These are phyloP conservation scores for Lippia alba DNA, from an alignment of 305 asterid genomes.

Conservation along the genomic window DNA sequence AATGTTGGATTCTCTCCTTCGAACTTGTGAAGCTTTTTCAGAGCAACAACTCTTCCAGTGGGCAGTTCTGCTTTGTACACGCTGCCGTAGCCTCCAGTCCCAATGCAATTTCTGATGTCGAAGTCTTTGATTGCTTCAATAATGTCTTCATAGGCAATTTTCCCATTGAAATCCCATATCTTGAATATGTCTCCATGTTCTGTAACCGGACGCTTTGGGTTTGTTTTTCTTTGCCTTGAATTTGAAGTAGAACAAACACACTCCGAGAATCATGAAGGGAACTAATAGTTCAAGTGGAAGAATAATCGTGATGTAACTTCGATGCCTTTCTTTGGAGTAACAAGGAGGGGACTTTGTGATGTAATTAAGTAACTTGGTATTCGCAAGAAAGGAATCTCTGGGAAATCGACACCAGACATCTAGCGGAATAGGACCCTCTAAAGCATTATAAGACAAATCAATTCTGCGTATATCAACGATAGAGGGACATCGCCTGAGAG, in stretches of 20 bases:
- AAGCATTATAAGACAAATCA: not conserved
- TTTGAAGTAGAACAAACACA: not conserved
- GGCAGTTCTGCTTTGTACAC: constrained; percentile 33
- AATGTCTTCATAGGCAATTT: constrained; percentile 28
- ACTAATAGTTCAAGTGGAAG: not conserved
- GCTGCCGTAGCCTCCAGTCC: constrained; percentile 35
- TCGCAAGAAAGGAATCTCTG: not conserved
- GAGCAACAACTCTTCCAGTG: constrained; percentile 20
- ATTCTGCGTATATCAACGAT: not conserved
- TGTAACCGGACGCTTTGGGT: not conserved
- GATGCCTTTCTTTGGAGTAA: no score
- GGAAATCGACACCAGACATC: not conserved
- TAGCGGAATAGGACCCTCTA: not conserved
- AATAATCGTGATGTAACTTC: not conserved
- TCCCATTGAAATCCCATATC: constrained; percentile 4
- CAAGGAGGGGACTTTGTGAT: no score
- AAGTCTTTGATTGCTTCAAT: constrained; percentile 30
- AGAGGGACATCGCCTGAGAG: constrained; percentile 1
- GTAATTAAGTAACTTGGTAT: not conserved
- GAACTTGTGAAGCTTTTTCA: constrained; percentile 32
- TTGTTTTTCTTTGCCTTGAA: not conserved
- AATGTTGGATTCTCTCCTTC: constrained; percentile 22
- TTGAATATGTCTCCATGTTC: not conserved
- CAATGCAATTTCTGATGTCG: constrained; percentile 30
- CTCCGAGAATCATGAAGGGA: not conserved